Percentiles rank a stretch among this genome's conserved stretches.
Evolutionary conservation across 345 rosid genomes (phyloP).

Genomic region (Rhizophora mangle): DNA sequence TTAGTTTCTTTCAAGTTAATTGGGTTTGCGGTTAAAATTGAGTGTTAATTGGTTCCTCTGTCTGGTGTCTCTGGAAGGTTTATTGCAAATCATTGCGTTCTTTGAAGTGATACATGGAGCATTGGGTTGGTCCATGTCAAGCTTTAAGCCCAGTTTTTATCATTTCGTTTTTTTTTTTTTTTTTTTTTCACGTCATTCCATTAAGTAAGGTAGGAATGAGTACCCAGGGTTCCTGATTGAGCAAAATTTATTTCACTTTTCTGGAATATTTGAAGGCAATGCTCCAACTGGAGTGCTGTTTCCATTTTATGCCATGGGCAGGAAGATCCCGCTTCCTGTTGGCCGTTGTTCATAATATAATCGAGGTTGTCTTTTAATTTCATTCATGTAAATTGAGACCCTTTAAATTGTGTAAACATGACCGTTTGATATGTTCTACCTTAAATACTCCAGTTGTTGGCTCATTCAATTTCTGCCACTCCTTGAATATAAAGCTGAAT

Average conservation of each 20-base stretch:
- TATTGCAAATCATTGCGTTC: conserved; percentile 52
- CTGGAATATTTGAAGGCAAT: conserved; percentile 41
- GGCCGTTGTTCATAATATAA: conserved; percentile 43
- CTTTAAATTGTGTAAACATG: too few relatives aligned
- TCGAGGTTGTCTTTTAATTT: conserved; percentile 44
- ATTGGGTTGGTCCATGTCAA: conserved; percentile 37
- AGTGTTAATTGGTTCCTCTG: not conserved
- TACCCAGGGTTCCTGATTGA: not conserved
- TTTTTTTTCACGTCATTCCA: not conserved
- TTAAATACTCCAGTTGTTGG: not conserved
- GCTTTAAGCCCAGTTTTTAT: too few relatives aligned
- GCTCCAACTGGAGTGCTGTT: conserved; percentile 79
- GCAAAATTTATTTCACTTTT: conserved; percentile 13
- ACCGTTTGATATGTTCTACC: too few relatives aligned
- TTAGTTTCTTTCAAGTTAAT: not conserved
- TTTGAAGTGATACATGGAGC: conserved; percentile 87
- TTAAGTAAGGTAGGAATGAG: not conserved
- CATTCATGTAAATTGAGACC: not conserved
- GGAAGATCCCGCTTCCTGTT: conserved; percentile 71
- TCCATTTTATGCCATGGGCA: conserved; percentile 75
- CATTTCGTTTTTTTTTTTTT: not conserved
- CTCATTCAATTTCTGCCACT: not conserved
- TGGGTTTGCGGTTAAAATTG: not conserved
- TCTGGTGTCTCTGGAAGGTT: conserved; percentile 36
- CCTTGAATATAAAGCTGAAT: not conserved